Base-by-base conservation (phyloP, 1,139 yeast genomes). In the Yamadazyma songkhlaensis region DNA sequence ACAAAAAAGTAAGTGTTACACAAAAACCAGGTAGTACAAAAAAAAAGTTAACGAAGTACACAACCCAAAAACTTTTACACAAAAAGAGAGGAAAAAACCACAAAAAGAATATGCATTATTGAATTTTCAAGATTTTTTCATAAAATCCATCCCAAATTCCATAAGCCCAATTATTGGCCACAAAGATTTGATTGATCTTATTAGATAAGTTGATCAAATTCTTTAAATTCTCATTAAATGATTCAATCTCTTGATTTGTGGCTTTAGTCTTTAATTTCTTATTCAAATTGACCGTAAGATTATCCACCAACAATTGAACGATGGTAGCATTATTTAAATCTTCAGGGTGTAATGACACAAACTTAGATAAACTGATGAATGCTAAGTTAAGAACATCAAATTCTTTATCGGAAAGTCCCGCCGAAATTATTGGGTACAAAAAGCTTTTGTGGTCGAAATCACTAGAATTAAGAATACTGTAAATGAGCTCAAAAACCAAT, bases 401-500 rank as follows among this genome's bases (percentile, higher is more conserved):
- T 41, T 70, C 73, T 12, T 54, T 56, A 41, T 71, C 77, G 3
- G 46, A 45, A 31, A 71, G 52, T 0, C 76, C 74, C 24, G 55
- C 49, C 9, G 49, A 50, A 35, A 67, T 49, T 8, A 70, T 57
- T n/a, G 55, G 54, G 9, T 44, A 41, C 2, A 60, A 61, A 9
- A 68, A 54, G 11, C 46, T 50, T 13, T 45, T 46, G 31, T 60
- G 48, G 32, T 59, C 48, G 22, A 62, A 48, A 13, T 48, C 33
- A 24, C 60, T 46, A 8, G 47, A 49, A 11, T 55, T 54, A 25
- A 63, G 56, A 15, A 84, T 58, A 5, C 86, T 72, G 54, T 81
- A 81, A 34, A 86, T 63, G 24, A 83, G 64, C 53, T 87, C 96
- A 55, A 82, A 85, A 8, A 86, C 72, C 35, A 84, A 72, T 54